Conservation (phyloP, 2,329 filamentous ascomycete species). For the Fusarium setosum region DNA sequence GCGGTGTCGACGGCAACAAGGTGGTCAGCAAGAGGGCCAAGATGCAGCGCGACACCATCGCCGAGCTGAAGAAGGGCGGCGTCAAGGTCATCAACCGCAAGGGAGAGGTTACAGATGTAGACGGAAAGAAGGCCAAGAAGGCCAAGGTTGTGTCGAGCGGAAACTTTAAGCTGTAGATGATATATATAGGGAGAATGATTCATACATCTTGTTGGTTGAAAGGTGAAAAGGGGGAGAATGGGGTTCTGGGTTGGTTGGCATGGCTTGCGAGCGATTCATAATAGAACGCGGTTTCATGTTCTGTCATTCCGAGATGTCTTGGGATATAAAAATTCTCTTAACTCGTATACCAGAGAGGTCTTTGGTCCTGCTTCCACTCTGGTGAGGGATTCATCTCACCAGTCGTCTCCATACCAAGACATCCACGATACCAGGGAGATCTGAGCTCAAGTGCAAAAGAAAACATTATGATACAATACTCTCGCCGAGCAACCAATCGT, state of each 20-base stretch:
- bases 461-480: neutral
- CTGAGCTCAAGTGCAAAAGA: neutral
- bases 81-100: constrained; percentile 94
- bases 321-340: neutral
- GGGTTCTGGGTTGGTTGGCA: constrained; percentile 21
- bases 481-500: neutral
- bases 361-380: no score
- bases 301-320: constrained; percentile 22
- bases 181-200: neutral
- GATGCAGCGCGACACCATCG: constrained; percentile 63
- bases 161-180: constrained; percentile 69
- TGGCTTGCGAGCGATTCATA: constrained; percentile 38
- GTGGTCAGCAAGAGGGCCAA: constrained; percentile 67
- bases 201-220: neutral
- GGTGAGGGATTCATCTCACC: no score
- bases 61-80: constrained; percentile 82
- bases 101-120: constrained; percentile 85
- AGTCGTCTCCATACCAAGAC: neutral
- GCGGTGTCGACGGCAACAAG: constrained; percentile 58
- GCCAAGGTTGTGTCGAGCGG: constrained; percentile 64
- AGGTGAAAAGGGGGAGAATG: constrained; percentile 10
- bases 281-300: constrained; percentile 35
- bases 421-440: neutral
- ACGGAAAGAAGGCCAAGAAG: constrained; percentile 78
- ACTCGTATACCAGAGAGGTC: no score